Percentiles rank a stretch among this genome's conserved stretches.
Evolutionary conservation across 164 flowering plant species (phyloP).

Genomic region (Dillenia suffruticosa): DNA sequence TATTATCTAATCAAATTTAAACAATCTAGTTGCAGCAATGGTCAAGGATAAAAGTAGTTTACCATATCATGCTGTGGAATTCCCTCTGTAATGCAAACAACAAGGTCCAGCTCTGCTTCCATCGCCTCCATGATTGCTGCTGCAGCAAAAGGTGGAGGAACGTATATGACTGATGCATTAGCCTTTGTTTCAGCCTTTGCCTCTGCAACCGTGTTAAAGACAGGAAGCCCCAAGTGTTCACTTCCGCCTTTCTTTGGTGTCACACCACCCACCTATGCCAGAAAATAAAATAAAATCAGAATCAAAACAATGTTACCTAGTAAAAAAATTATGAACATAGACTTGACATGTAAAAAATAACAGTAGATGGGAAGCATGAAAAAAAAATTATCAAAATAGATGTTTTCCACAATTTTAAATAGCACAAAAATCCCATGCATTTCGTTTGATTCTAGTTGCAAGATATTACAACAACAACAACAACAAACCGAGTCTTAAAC

Average conservation of each 20-base stretch:
- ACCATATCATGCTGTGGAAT: conserved; percentile 99
- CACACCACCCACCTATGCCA: conserved; percentile 87
- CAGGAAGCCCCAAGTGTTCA: conserved; percentile 94
- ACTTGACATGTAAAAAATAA: no score
- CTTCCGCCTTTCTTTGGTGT: conserved; percentile 95
- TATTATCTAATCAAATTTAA: no score
- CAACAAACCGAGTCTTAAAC: no score
- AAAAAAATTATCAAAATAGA: no score
- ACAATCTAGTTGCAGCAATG: no score
- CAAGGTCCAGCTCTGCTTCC: conserved; percentile 95
- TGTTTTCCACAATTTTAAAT: no score
- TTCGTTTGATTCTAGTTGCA: no score
- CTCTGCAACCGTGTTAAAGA: conserved; percentile 94
- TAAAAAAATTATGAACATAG: no score
- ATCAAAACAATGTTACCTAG: no score
- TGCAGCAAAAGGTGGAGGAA: conserved; percentile 98
- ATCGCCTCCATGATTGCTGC: conserved; percentile 92
- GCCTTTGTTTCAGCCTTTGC: conserved; percentile 98
- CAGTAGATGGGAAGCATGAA: no score
- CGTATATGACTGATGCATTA: conserved; percentile 94
- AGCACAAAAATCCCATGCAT: no score
- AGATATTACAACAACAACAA: no score
- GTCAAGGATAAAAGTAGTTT: conserved; percentile 5
- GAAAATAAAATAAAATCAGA: not conserved
- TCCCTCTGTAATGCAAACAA: conserved; percentile 98